These are phyloP conservation scores for Rhipidocladum racemiflorum DNA, from an alignment of 176 grass and related monocot genomes.

Conservation along the genomic window DNA sequence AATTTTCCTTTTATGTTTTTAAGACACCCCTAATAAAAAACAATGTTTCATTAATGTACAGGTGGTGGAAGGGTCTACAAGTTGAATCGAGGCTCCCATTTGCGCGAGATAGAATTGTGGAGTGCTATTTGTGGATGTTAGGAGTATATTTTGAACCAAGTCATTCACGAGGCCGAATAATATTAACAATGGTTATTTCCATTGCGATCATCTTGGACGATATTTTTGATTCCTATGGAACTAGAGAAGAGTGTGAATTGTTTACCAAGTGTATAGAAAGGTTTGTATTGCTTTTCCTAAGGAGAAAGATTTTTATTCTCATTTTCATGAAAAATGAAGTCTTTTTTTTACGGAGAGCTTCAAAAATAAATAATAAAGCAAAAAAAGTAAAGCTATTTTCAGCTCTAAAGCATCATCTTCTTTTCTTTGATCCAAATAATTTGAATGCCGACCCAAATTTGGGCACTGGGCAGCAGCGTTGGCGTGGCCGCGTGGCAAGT, in stretches of 20 bases:
- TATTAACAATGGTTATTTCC: not conserved
- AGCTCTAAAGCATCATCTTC: no score
- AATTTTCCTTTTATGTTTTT: not conserved
- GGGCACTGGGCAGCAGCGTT: no score
- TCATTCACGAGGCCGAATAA: not conserved
- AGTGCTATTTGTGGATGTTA: constrained; percentile 16
- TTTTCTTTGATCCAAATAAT: no score
- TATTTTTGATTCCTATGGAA: constrained; percentile 1
- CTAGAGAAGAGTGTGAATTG: not conserved
- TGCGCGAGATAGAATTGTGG: constrained; percentile 1
- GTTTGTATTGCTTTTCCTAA: not conserved
- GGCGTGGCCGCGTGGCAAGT: no score
- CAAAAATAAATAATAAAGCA: no score
- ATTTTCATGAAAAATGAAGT: no score
- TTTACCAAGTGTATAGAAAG: not conserved
- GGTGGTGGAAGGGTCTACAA: constrained; percentile 16
- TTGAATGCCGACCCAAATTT: no score
- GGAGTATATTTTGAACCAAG: not conserved
- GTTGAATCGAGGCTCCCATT: not conserved
- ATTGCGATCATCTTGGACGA: not conserved
- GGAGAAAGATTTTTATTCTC: no score
- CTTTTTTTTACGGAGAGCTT: no score
- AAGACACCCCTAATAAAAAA: not conserved
- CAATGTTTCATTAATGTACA: not conserved
- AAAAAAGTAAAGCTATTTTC: no score